Evolutionary conservation across 2,329 filamentous ascomycete genomes (phyloP), one percentile per base, ranked within the genome.

Genomic region (Corinectria fuckeliana): DNA sequence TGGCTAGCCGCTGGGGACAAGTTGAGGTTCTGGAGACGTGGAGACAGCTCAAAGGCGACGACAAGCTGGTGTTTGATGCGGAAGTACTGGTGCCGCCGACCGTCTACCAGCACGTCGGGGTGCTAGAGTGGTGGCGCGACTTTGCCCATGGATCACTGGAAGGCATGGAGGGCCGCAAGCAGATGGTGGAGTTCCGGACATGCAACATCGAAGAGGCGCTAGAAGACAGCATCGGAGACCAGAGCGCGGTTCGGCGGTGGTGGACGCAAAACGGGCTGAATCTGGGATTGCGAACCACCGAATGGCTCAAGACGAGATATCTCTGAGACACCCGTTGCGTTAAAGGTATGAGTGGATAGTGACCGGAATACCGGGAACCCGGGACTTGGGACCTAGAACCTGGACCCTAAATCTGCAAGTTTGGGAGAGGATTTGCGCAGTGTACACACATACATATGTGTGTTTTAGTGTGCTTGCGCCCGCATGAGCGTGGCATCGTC

Each of bases 181-280:
- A 93, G 67, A 84, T 86, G 51, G 93, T 97, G 23, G 92, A 96
- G 75, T 97, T 97, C 76, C 93, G 94, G 75, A 96, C 92, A 1
- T 97, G 93, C 75, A 93, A 96, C 75, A 95, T 98, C 61, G 93
- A 97, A 74, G 94, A 97, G 77, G 93, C 93, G 1, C 82, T 97
- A 36, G 93, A 97, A 74, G 93, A 97, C 73, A 91, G 92, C 20
- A 85, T 94, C 49, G 85, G 85, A 8, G 88, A 90, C 54, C 90
- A 92, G 62, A 86, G 88, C 64, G 84, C 85, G 34, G 91, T 96
- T 16, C 81, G 91, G 56, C 82, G 84, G 63, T 98, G 94, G 94
- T 98, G 94, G 94, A 90, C 91, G 21, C 80, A 83, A 64, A 94
- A 95, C 67, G 92, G 92, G 0, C 78, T 96, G 62, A 94, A 95